Conservation (phyloP, 495 filamentous ascomycete genomes). For the Penicillium canariense region DNA sequence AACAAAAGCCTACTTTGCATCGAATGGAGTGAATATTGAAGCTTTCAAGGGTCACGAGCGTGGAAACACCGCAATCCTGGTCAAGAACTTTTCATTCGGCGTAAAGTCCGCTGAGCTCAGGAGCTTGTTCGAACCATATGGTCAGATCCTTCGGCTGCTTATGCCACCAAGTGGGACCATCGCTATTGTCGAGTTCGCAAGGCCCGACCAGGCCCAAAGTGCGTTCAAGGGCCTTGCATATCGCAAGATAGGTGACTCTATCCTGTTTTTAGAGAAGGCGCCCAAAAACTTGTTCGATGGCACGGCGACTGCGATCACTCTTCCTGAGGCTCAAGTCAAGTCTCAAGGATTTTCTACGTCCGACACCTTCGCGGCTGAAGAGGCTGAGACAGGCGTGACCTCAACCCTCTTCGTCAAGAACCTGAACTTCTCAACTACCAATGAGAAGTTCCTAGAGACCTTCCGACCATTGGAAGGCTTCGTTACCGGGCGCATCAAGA, state of each 20-base stretch:
- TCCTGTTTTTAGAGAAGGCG: conserved; percentile 91
- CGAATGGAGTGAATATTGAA: conserved; percentile 85
- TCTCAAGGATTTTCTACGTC: conserved; percentile 52
- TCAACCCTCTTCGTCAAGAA: conserved; percentile 89
- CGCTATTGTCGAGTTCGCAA: conserved; percentile 83
- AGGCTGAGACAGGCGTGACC: conserved; percentile 54
- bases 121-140: conserved; percentile 52
- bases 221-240: conserved; percentile 85
- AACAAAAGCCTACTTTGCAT: conserved; percentile 83
- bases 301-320: conserved; percentile 24
- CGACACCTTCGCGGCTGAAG: conserved; percentile 55
- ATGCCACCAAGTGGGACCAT: conserved; percentile 93
- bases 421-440: conserved; percentile 87
- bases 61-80: conserved; percentile 82
- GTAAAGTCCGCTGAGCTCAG: conserved; percentile 59
- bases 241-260: conserved; percentile 82
- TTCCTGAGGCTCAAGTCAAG: conserved; percentile 40
- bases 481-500: conserved; percentile 78
- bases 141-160: conserved; percentile 69
- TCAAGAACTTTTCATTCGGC: conserved; percentile 91
- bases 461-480: conserved; percentile 85
- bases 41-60: conserved; percentile 80
- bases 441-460: conserved; percentile 62
- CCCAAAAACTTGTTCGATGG: conserved; percentile 75
- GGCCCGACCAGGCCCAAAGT: conserved; percentile 70